Percentiles rank a stretch among this genome's conserved stretches.
Conservation (phyloP, 129 eudicot species). For the Tagetes patula region DNA sequence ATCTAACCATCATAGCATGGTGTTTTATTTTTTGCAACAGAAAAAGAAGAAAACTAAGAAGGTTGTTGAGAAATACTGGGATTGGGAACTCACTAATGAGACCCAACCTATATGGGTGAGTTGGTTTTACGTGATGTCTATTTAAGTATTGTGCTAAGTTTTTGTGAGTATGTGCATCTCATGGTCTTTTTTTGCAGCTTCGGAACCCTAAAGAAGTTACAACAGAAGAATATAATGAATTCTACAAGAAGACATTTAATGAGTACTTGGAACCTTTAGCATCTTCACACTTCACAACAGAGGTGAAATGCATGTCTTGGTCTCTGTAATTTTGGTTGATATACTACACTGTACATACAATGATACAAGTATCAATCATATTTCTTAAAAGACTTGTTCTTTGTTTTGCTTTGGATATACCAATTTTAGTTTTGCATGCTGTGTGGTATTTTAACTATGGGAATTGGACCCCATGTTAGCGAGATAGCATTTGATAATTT, state of each 20-base stretch:
- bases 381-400: background rate
- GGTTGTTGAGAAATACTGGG: constrained; percentile 97
- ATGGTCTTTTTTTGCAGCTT: constrained; percentile 55
- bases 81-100: constrained; percentile 94
- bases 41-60: constrained; percentile 93
- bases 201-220: constrained; percentile 86
- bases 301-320: constrained; percentile 48
- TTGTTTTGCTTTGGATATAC: background rate
- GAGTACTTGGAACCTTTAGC: constrained; percentile 94
- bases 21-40: constrained; percentile 41
- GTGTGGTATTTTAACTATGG: background rate
- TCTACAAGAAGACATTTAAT: constrained; percentile 80
- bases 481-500: constrained; percentile 3
- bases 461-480: background rate
- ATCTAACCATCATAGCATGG: background rate
- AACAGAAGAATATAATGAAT: constrained; percentile 85
- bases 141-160: background rate
- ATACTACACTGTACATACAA: background rate
- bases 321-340: background rate
- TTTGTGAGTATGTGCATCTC: background rate
- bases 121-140: background rate
- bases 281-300: constrained; percentile 93
- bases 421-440: background rate
- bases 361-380: background rate
- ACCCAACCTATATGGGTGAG: constrained; percentile 99